Evolutionary conservation across 176 grass and related monocot genomes (phyloP).

Genomic region (Carex parvula): DNA sequence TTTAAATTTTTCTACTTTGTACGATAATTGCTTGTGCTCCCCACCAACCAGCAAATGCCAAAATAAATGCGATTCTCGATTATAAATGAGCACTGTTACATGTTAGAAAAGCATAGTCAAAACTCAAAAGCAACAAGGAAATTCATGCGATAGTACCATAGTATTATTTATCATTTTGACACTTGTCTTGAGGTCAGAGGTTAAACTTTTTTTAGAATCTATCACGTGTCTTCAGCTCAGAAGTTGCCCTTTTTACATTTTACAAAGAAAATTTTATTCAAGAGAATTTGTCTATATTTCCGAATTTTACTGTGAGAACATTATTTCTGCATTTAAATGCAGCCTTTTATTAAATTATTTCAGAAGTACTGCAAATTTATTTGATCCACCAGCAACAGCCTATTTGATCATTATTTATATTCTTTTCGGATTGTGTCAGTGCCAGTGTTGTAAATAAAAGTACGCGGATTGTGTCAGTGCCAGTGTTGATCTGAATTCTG

Average conservation of each 20-base stretch:
- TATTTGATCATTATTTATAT: no score
- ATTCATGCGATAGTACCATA: neutral
- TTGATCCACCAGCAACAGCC: no score
- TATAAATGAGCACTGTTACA: slow-evolving; percentile 5
- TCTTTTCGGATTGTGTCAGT: no score
- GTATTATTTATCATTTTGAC: neutral
- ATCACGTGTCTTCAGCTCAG: no score
- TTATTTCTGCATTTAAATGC: neutral
- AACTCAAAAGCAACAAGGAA: neutral
- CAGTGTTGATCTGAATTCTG: no score
- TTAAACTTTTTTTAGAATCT: neutral
- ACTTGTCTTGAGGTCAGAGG: neutral
- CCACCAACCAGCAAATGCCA: slow-evolving; percentile 2
- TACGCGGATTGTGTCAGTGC: no score
- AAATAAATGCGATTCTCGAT: neutral
- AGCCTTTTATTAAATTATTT: neutral
- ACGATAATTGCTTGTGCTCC: slow-evolving; percentile 3
- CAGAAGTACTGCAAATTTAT: neutral
- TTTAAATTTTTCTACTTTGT: neutral
- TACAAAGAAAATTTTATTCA: no score
- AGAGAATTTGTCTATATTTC: no score
- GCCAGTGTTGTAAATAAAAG: no score
- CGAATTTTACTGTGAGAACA: no score
- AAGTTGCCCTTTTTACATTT: no score
- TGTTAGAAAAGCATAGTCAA: neutral